These are phyloP conservation scores for Penicillium sp. DNA, from an alignment of 2,329 filamentous ascomycete species.

Conservation along the genomic window DNA sequence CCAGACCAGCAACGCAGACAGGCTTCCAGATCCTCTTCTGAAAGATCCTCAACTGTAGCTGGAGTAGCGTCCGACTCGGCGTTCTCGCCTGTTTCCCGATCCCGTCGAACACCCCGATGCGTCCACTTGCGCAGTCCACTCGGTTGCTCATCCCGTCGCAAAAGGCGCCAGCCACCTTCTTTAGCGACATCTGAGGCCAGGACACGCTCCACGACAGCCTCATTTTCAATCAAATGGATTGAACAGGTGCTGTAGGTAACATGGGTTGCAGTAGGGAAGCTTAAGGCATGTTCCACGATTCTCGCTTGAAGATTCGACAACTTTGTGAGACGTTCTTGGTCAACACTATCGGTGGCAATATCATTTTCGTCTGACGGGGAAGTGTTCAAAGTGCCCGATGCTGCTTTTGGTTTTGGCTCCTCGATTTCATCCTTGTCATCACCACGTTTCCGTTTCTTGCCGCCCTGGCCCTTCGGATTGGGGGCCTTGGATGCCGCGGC, in stretches of 20 bases:
- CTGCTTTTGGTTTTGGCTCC: conserved; percentile 7
- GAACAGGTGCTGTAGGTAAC: conserved; percentile 96
- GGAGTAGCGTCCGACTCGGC: conserved; percentile 9
- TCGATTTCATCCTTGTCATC: conserved; percentile 17
- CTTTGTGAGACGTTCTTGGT: conserved; percentile 65
- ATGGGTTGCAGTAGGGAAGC: conserved; percentile 71
- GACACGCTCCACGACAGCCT: conserved; percentile 74
- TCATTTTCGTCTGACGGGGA: conserved; percentile 40
- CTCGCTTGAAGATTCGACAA: conserved; percentile 80
- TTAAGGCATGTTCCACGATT: conserved; percentile 80
- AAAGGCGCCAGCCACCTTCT: conserved; percentile 73
- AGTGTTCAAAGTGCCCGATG: conserved; percentile 12
- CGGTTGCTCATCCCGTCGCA: conserved; percentile 71
- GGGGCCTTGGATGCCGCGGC: conserved; percentile 16
- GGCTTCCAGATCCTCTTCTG: conserved; percentile 60
- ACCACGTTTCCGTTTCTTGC: conserved; percentile 49
- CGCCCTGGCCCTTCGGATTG: conserved; percentile 13
- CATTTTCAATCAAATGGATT: conserved; percentile 83
- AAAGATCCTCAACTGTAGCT: conserved; percentile 34
- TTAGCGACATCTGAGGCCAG: conserved; percentile 67
- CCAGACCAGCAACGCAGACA: conserved; percentile 82
- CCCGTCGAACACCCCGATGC: conserved; percentile 60
- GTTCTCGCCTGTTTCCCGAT: conserved; percentile 19
- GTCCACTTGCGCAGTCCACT: conserved; percentile 74
- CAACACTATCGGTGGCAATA: conserved; percentile 50